Conservation (phyloP, 2,329 filamentous ascomycete genomes). For the Pyrenophora tritici-repentis region DNA sequence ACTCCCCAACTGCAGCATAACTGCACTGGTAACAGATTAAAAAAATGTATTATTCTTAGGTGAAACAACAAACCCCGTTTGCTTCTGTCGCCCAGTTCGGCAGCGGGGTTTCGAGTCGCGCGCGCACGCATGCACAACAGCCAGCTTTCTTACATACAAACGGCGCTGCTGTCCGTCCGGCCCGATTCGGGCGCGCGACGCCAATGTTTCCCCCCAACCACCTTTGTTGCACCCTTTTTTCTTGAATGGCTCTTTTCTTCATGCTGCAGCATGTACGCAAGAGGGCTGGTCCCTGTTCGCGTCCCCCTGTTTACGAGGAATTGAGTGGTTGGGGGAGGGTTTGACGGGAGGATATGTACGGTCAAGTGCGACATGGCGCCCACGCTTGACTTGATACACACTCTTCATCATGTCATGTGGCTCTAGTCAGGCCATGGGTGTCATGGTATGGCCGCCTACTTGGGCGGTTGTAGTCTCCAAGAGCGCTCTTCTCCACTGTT, state of each 20-base stretch:
- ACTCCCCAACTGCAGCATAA: no score
- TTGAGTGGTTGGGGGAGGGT: constrained; percentile 30
- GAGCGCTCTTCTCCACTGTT: no score
- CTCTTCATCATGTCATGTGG: no score
- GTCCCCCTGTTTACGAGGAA: constrained; percentile 10
- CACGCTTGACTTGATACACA: constrained; percentile 13
- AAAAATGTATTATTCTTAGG: constrained; percentile 19
- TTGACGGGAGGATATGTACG: no score
- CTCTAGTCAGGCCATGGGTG: no score
- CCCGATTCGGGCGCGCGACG: constrained; percentile 20
- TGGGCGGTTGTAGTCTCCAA: no score
- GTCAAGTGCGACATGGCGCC: background rate
- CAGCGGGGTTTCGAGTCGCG: constrained; percentile 18
- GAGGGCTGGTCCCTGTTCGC: constrained; percentile 6
- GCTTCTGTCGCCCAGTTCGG: constrained; percentile 30
- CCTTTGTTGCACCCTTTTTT: constrained; percentile 23
- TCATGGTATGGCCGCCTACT: no score
- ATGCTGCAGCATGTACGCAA: no score
- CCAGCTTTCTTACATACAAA: no score
- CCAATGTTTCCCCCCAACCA: constrained; percentile 20
- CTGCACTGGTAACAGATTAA: constrained; percentile 22
- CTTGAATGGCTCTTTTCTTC: constrained; percentile 16
- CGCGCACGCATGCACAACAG: no score
- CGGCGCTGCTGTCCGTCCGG: constrained; percentile 3
- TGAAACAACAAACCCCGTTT: constrained; percentile 37